A percentile compares a stretch with the other conserved stretches of the same genome.
Evolutionary conservation across 257 asterid species (phyloP).

Genomic region (Petunia axillaris): DNA sequence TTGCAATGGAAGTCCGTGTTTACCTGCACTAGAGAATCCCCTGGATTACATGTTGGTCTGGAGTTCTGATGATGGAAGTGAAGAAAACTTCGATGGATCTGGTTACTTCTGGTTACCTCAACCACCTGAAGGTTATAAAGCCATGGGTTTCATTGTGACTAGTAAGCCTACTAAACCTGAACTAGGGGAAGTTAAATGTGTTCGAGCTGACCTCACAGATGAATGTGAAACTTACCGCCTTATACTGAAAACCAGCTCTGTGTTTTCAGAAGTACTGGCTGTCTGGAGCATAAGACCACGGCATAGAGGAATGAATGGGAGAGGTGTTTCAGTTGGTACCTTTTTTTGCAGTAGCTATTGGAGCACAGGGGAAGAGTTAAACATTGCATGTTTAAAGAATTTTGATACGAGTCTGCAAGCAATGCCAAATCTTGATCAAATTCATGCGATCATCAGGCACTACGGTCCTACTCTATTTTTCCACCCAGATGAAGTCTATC

Average conservation of each 20-base stretch:
- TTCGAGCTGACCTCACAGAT: slow-evolving; percentile 75
- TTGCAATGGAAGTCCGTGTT: slow-evolving; percentile 18
- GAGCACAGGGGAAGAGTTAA: slow-evolving; percentile 48
- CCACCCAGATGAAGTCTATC: slow-evolving; percentile 77
- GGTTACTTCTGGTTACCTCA: slow-evolving; percentile 84
- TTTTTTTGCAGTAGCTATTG: slow-evolving; percentile 58
- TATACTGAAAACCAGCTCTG: slow-evolving; percentile 49
- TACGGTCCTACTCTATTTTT: slow-evolving; percentile 86
- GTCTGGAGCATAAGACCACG: slow-evolving; percentile 68
- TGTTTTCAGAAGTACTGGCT: slow-evolving; percentile 42
- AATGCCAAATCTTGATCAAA: slow-evolving; percentile 85
- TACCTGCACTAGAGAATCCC: slow-evolving; percentile 65
- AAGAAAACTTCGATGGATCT: slow-evolving; percentile 48
- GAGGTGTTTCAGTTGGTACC: slow-evolving; percentile 75
- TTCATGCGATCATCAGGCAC: slow-evolving; percentile 65
- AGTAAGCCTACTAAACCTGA: slow-evolving; percentile 65
- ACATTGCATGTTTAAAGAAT: slow-evolving; percentile 74
- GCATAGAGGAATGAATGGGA: slow-evolving; percentile 66
- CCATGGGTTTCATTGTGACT: slow-evolving; percentile 76
- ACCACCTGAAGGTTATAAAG: slow-evolving; percentile 72
- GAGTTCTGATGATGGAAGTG: slow-evolving; percentile 61
- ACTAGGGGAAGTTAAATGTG: slow-evolving; percentile 63
- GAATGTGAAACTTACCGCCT: slow-evolving; percentile 54
- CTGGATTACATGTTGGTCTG: slow-evolving; percentile 71
- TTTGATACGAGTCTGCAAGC: slow-evolving; percentile 53